Base-by-base conservation (phyloP, 73 alveolate genomes). In the Paramecium primaurelia region DNA sequence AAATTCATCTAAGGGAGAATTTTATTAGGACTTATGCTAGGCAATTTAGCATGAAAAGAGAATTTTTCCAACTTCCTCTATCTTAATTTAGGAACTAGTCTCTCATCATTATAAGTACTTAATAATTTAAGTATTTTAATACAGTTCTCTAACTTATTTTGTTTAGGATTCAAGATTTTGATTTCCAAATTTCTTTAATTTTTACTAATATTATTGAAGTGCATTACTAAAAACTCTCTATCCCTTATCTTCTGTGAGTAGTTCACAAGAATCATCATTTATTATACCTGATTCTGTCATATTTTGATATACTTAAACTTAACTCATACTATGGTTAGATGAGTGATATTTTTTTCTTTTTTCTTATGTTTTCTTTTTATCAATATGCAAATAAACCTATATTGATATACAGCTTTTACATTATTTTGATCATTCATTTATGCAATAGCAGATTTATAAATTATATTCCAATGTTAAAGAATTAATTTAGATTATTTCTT, bases 31-130 rank as follows among this genome's bases (percentile, higher is more conserved):
- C 91, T 80, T 16, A 80, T 26, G 6, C 75, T 32, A 9, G 91
- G 91, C 49, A 80, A 47, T 47, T 80, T 80, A 25, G 58, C 58
- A 80, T 80, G 91, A 47, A 80, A 80, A 18, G 91, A 80, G 58
- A 44, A 49, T 47, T 80, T 80, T 10, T 73, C 37, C 2, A 3
- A 30, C 47, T 28, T 28, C 9, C 47, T 64, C 28, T 28, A 54
- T 22, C 69, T 54, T 14, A 54, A 18, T 54, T 54, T 18, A 64
- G 84, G 84, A 34, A 12, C 26, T 28, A 8, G 25, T 28, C 84
- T 64, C 47, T 64, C 84, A 64, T 28, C 47, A 64, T 3, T 32
- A 7, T 10, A 9, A 11, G 45, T 32, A 32, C 84, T 64, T 32
- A 64, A 64, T 54, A 54, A 64, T 64, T 32, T 32, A 64, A 34